Percentiles rank a stretch among this genome's conserved stretches.
Conservation (phyloP, 2,329 filamentous ascomycete species). For the Nothophaeocryptopus gaeumannii region DNA sequence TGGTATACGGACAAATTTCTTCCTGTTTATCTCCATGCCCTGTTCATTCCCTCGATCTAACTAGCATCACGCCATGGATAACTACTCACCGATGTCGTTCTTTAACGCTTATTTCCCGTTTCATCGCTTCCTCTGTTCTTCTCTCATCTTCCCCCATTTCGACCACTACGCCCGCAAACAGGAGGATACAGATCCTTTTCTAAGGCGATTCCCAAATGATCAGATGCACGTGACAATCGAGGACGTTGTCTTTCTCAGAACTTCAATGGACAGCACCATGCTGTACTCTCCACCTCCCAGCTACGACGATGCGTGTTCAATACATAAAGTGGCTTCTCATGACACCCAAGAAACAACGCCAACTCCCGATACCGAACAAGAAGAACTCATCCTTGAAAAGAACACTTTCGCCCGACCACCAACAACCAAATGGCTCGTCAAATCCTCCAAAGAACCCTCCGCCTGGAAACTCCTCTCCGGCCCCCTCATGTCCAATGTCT, state of each 20-base stretch:
- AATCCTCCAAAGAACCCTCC: constrained; percentile 14
- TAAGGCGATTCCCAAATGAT: background rate
- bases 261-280: constrained; percentile 14
- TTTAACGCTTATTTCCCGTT: background rate
- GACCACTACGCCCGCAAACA: background rate
- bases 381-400: background rate
- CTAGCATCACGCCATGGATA: background rate
- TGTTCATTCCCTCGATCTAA: no score
- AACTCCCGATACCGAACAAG: background rate
- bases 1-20: no score
- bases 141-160: background rate
- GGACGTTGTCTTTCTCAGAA: constrained; percentile 12
- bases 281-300: constrained; percentile 10
- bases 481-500: constrained; percentile 22
- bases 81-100: constrained; percentile 5
- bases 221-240: constrained; percentile 10
- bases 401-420: constrained; percentile 7
- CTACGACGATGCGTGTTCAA: constrained; percentile 14
- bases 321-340: constrained; percentile 9
- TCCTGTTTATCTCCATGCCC: no score
- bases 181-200: background rate
- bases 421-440: constrained; percentile 18
- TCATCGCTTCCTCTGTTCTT: constrained; percentile 1
- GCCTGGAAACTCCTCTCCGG: constrained; percentile 20
- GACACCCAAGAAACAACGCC: constrained; percentile 8